Evolutionary conservation across 495 filamentous ascomycete species (phyloP), one percentile per base, ranked within the genome.

Genomic region (Xylaria telfairii): DNA sequence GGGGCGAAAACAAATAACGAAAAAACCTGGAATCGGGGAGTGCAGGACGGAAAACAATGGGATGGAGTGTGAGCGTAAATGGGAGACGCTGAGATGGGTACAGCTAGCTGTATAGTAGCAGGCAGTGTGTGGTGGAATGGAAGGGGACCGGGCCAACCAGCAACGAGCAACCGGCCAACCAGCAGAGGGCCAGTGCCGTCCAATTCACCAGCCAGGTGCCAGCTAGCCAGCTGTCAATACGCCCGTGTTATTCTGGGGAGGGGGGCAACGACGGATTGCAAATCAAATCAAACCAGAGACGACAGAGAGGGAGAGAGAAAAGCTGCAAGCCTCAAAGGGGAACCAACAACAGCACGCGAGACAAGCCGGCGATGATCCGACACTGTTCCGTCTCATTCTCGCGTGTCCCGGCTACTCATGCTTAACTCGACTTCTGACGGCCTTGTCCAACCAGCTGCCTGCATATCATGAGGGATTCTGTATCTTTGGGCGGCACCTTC

Each of bases 1-100:
- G 79, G 75, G 72, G 70, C 74, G 72, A 70, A 51, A 71, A 67
- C 30, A 54, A 47, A 21, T 15, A 71, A 51, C 69, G 54, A 63
- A 30, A 63, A 47, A 32, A 34, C 57, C 37, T 59, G 3, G 51
- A 63, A 60, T 51, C 4, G 51, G 68, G 70, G 57, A 63, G n/a
- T 21, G 21, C n/a, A 60, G 24, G 34, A 62, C 39, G 30, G 34
- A 37, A 49, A 59, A 65, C 49, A 53, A 57, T 70, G 60, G 61
- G 47, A 24, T 41, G 68, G 57, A 64, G 57, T 28, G 44, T 53
- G 59, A 39, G 49, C 47, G 60, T 26, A 47, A 46, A 70, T 62
- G 15, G 47, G 21, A 67, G 49, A 34, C 49, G 17, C 37, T 10
- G 57, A 42, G 57, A 61, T 28, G 59, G 56, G 30, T 37, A 59